These are phyloP conservation scores for Rutstroemia sp. DNA, from an alignment of 2,329 filamentous ascomycete genomes.

Conservation along the genomic window DNA sequence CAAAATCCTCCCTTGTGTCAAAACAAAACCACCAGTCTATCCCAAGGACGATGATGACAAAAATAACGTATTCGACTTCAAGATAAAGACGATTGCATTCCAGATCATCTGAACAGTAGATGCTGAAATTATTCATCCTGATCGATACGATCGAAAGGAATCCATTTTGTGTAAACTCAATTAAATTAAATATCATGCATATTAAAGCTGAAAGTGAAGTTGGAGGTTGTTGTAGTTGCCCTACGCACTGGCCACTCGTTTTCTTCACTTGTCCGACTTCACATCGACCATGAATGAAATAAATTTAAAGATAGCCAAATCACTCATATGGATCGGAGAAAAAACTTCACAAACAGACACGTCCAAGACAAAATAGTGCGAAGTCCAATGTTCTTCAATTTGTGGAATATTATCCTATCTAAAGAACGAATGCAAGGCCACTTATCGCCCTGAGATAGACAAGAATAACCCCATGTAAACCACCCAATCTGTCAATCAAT, in stretches of 20 bases:
- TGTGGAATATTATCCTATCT: constrained; percentile 12
- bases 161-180: neutral
- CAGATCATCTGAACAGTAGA: too few relatives aligned
- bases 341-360: neutral
- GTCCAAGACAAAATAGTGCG: neutral
- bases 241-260: neutral
- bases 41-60: too few relatives aligned
- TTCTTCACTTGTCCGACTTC: neutral
- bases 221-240: neutral
- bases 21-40: too few relatives aligned
- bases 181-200: neutral
- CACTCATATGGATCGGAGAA: neutral
- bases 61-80: too few relatives aligned
- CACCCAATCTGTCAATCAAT: neutral
- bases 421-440: constrained; percentile 28
- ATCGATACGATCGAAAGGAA: too few relatives aligned
- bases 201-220: neutral
- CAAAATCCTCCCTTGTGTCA: too few relatives aligned
- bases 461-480: constrained; percentile 11
- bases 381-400: constrained; percentile 3
- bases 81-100: too few relatives aligned
- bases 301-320: neutral
- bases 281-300: neutral
- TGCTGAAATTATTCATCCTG: too few relatives aligned
- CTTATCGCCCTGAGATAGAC: constrained; percentile 25